Evolutionary conservation across 108 stramenopile genomes (phyloP).

Genomic region (Skeletonema menzelii): DNA sequence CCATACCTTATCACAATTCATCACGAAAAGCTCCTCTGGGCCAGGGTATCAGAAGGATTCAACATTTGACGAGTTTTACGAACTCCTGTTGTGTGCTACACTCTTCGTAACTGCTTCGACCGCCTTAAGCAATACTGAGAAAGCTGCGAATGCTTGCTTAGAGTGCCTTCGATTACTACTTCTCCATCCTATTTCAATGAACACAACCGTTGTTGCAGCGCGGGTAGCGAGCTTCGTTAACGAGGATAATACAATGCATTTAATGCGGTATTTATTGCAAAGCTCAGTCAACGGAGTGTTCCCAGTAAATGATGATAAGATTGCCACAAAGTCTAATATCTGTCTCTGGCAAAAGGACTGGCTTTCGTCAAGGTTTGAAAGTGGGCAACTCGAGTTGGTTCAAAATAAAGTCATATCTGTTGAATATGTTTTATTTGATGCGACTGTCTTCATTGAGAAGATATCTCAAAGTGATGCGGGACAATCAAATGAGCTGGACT

Average conservation of each 20-base stretch:
- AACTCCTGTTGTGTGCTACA: conserved; percentile 9
- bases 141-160: conserved; percentile 4
- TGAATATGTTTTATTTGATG: neutral
- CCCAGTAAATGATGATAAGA: neutral
- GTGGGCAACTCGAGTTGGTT: neutral
- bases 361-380: neutral
- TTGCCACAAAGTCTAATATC: neutral
- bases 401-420: neutral
- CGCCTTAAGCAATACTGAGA: neutral
- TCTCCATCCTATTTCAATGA: neutral
- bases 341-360: no score
- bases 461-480: neutral
- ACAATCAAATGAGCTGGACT: neutral
- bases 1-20: neutral
- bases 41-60: neutral
- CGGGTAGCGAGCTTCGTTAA: neutral
- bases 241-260: neutral
- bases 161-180: conserved; percentile 1
- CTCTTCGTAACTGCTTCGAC: neutral
- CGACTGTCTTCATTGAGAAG: neutral
- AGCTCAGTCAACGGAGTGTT: neutral
- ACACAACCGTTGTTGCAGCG: neutral
- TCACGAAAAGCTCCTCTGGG: neutral
- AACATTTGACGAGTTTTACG: conserved; percentile 13
- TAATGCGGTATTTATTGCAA: neutral